Conservation (phyloP, 805 yeast species). For the Sugiyamaella marilandica region DNA sequence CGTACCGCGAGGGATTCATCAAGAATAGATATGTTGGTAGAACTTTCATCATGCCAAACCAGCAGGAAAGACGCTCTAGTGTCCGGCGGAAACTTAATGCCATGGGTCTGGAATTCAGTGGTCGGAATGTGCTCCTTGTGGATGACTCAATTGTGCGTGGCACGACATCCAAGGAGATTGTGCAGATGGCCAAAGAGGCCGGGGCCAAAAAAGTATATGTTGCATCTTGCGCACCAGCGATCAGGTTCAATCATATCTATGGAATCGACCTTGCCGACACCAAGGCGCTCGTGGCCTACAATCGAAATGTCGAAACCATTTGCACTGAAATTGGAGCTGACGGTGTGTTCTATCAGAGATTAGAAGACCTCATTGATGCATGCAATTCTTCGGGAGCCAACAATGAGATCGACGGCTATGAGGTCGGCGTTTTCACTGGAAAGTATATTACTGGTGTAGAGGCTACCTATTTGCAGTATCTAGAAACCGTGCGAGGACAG, state of each 20-base stretch:
- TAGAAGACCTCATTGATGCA: slow-evolving; percentile 78
- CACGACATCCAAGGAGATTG: slow-evolving; percentile 93
- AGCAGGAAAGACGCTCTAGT: slow-evolving; percentile 85
- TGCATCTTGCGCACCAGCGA: slow-evolving; percentile 98
- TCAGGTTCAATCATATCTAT: slow-evolving; percentile 89
- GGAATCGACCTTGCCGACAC: slow-evolving; percentile 98
- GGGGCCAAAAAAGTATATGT: slow-evolving; percentile 94
- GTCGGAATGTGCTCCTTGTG: slow-evolving; percentile 78
- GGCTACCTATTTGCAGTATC: slow-evolving; percentile 70
- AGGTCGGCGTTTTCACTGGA: slow-evolving; percentile 96
- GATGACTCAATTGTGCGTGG: slow-evolving; percentile 98
- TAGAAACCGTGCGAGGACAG: slow-evolving; percentile 77
- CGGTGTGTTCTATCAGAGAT: slow-evolving; percentile 78
- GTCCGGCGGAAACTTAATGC: slow-evolving; percentile 95
- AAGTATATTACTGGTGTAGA: slow-evolving; percentile 91
- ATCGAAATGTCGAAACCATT: slow-evolving; percentile 69
- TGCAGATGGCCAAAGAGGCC: slow-evolving; percentile 97
- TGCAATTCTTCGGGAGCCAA: slow-evolving; percentile 44
- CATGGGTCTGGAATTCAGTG: slow-evolving; percentile 87
- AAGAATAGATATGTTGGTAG: slow-evolving; percentile 96
- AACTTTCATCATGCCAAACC: slow-evolving; percentile 98
- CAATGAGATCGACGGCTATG: slow-evolving; percentile 56
- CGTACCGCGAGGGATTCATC: slow-evolving; percentile 95
- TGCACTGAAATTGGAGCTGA: slow-evolving; percentile 83
- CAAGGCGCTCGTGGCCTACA: slow-evolving; percentile 84